Percentiles rank a stretch among this genome's conserved stretches.
Evolutionary conservation across 106 monocot genomes (phyloP).

Genomic region (Allium fistulosum): DNA sequence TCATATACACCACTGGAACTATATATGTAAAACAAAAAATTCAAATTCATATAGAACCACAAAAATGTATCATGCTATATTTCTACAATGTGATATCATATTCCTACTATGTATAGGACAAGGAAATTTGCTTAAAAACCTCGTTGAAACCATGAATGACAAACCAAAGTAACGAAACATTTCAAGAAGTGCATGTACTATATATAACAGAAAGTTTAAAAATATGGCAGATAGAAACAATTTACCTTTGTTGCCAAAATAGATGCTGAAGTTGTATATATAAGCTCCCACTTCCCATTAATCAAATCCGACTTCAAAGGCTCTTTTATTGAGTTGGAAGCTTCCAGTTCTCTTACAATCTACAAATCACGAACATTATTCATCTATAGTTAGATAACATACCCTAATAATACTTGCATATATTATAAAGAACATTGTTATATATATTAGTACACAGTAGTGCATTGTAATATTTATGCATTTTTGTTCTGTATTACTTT

Average conservation of each 20-base stretch:
- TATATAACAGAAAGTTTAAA: background rate
- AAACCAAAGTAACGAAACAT: too few relatives aligned
- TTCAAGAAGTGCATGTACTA: background rate
- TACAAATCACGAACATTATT: constrained; percentile 5
- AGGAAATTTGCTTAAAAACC: background rate
- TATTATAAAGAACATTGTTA: background rate
- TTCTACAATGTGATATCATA: background rate
- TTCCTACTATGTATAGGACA: background rate
- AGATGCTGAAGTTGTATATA: constrained; percentile 86
- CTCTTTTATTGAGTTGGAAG: constrained; percentile 50
- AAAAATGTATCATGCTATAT: background rate
- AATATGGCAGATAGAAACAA: background rate
- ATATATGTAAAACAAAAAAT: background rate
- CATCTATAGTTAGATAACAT: background rate
- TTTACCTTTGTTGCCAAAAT: constrained; percentile 60
- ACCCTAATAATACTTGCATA: background rate
- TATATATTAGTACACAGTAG: background rate
- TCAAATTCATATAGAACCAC: background rate
- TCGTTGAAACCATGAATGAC: too few relatives aligned
- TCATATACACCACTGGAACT: background rate
- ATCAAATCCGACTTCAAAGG: constrained; percentile 84
- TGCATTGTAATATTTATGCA: too few relatives aligned
- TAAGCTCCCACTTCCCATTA: constrained; percentile 97
- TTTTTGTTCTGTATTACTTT: background rate
- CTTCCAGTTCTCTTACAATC: constrained; percentile 73